A percentile compares a stretch with the other conserved stretches of the same genome.
Evolutionary conservation across 2,329 filamentous ascomycete genomes (phyloP).

Genomic region (Pseudogymnoascus sp.): DNA sequence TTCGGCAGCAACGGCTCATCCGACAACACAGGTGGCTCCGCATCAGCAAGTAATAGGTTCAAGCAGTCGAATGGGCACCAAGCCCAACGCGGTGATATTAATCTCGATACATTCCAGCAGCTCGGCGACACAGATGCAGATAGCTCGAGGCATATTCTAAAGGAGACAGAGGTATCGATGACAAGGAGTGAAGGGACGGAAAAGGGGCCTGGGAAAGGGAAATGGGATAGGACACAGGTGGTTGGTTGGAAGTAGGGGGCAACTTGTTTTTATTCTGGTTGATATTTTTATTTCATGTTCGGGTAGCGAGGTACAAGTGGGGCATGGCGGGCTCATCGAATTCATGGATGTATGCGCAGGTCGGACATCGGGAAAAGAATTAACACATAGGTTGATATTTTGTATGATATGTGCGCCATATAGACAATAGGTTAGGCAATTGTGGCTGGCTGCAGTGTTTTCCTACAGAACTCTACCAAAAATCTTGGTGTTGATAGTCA

Average conservation of each 20-base stretch:
- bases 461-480: background rate
- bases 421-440: background rate
- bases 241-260: slow-evolving; percentile 21
- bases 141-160: slow-evolving; percentile 34
- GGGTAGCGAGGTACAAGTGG: background rate
- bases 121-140: slow-evolving; percentile 23
- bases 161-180: slow-evolving; percentile 29
- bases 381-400: background rate
- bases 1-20: slow-evolving; percentile 17
- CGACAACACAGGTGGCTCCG: slow-evolving; percentile 9
- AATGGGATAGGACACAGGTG: slow-evolving; percentile 23
- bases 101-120: slow-evolving; percentile 20
- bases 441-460: background rate
- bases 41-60: slow-evolving; percentile 12
- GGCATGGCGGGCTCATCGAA: background rate
- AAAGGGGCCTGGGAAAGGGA: slow-evolving; percentile 21
- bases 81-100: slow-evolving; percentile 13
- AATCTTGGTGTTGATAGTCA: background rate
- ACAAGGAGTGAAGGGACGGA: slow-evolving; percentile 15
- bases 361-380: background rate
- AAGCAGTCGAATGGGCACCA: slow-evolving; percentile 15
- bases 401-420: slow-evolving; percentile 3
- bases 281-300: background rate
- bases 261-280: background rate
- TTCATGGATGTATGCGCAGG: background rate